Evolutionary conservation across 2,329 filamentous ascomycete genomes (phyloP).

Genomic region (Fonsecaea multimorphosa): DNA sequence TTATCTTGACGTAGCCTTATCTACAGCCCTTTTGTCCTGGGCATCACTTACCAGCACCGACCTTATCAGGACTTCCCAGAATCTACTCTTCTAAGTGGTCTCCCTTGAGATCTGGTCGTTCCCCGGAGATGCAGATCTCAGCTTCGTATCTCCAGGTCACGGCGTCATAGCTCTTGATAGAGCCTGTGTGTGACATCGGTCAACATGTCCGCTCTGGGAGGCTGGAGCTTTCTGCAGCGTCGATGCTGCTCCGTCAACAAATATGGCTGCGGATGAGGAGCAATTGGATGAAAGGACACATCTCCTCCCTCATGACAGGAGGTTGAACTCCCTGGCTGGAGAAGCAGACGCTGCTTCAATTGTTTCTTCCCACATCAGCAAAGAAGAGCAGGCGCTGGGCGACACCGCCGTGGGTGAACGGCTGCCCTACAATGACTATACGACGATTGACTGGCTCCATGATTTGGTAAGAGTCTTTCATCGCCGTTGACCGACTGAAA

Average conservation of each 20-base stretch:
- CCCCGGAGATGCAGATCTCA: slow-evolving; percentile 27
- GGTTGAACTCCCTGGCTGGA: slow-evolving; percentile 46
- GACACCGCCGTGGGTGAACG: slow-evolving; percentile 60
- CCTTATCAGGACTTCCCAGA: slow-evolving; percentile 13
- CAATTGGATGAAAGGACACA: slow-evolving; percentile 27
- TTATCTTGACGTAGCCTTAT: not conserved
- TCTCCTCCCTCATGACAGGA: slow-evolving; percentile 37
- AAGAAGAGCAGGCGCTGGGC: slow-evolving; percentile 57
- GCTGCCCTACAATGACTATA: slow-evolving; percentile 66
- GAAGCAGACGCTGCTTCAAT: slow-evolving; percentile 53
- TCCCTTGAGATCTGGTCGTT: slow-evolving; percentile 8
- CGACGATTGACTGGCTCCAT: slow-evolving; percentile 66
- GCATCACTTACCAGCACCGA: not conserved
- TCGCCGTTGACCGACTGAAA: not conserved
- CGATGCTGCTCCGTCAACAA: slow-evolving; percentile 3
- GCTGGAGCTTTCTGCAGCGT: slow-evolving; percentile 2
- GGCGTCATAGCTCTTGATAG: not conserved
- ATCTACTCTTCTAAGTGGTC: slow-evolving; percentile 6
- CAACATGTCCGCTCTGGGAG: slow-evolving; percentile 3
- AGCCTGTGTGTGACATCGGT: not conserved
- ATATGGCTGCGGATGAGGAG: slow-evolving; percentile 32
- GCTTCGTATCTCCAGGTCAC: not conserved
- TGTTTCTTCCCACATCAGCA: slow-evolving; percentile 51
- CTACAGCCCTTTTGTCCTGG: not conserved
- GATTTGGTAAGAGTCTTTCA: slow-evolving; percentile 54